Evolutionary conservation across 257 asterid genomes (phyloP).

Genomic region (Cruciata laevipes): DNA sequence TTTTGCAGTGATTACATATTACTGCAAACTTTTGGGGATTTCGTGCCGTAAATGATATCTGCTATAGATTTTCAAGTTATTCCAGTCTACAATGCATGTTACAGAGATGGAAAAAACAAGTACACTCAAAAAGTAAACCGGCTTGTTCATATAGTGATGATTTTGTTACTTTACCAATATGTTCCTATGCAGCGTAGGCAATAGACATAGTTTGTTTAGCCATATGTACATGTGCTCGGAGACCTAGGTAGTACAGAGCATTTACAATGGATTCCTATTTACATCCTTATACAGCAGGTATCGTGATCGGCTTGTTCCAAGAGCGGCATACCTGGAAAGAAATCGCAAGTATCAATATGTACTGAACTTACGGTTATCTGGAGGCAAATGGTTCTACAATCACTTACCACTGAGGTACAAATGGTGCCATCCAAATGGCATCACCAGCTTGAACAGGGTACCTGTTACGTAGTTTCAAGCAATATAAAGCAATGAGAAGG

Average conservation of each 20-base stretch:
- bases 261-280: constrained; percentile 63
- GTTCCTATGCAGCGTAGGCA: not conserved
- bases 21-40: not conserved
- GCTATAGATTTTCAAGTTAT: not conserved
- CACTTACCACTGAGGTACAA: constrained; percentile 93
- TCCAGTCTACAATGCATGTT: not conserved
- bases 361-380: not conserved
- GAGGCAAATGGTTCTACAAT: constrained; percentile 7
- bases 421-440: constrained; percentile 96
- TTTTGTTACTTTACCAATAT: too few species aligned
- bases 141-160: too few species aligned
- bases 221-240: constrained; percentile 2
- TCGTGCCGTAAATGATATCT: not conserved
- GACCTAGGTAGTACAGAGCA: constrained; percentile 3
- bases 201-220: not conserved
- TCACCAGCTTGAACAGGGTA: constrained; percentile 96
- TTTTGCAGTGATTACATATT: not conserved
- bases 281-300: constrained; percentile 89
- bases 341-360: not conserved
- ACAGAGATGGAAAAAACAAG: too few species aligned
- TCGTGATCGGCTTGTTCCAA: constrained; percentile 75
- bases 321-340: constrained; percentile 82
- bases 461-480: constrained; percentile 37
- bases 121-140: too few species aligned
- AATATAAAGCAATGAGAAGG: not conserved